A percentile compares a stretch with the other conserved stretches of the same genome.
Conservation (phyloP, 2,329 filamentous ascomycete species). For the Xylaria sp. region DNA sequence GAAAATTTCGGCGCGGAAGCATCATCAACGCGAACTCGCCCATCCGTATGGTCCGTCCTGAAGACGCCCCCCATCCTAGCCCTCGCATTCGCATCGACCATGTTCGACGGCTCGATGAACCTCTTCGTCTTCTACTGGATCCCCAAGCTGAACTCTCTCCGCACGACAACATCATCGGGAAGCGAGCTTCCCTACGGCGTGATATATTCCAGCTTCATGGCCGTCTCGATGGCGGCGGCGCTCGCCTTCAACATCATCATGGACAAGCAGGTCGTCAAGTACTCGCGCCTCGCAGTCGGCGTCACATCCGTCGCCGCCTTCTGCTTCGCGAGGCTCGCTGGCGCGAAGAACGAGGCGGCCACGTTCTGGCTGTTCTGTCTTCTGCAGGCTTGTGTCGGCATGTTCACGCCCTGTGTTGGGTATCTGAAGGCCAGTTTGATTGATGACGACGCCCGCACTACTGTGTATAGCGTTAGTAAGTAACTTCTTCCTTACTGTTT, state of each 20-base stretch:
- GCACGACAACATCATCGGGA: conserved; percentile 40
- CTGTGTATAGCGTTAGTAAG: conserved; percentile 61
- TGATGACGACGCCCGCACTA: conserved; percentile 63
- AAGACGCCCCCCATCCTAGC: conserved; percentile 61
- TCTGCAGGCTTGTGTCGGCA: conserved; percentile 66
- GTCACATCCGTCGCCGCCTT: conserved; percentile 52
- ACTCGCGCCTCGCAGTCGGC: conserved; percentile 51
- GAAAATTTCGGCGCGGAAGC: conserved; percentile 45
- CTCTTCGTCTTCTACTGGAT: conserved; percentile 73
- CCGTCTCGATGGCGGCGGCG: conserved; percentile 45
- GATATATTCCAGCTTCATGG: conserved; percentile 49
- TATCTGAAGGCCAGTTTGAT: conserved; percentile 57
- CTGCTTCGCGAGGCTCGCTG: conserved; percentile 53
- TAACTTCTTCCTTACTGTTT: background rate
- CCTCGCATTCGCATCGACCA: conserved; percentile 62
- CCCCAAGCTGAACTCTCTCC: conserved; percentile 60
- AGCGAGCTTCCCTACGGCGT: conserved; percentile 46
- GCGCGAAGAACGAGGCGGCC: conserved; percentile 53
- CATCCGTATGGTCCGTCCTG: conserved; percentile 42
- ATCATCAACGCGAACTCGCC: conserved; percentile 12
- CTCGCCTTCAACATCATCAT: conserved; percentile 48
- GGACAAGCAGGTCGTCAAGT: conserved; percentile 47
- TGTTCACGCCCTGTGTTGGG: conserved; percentile 67
- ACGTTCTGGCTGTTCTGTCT: conserved; percentile 67
- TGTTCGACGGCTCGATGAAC: conserved; percentile 71